phyloP scores from a whole-genome alignment of 208 protist species.

The Crithidia expoeki region DNA sequence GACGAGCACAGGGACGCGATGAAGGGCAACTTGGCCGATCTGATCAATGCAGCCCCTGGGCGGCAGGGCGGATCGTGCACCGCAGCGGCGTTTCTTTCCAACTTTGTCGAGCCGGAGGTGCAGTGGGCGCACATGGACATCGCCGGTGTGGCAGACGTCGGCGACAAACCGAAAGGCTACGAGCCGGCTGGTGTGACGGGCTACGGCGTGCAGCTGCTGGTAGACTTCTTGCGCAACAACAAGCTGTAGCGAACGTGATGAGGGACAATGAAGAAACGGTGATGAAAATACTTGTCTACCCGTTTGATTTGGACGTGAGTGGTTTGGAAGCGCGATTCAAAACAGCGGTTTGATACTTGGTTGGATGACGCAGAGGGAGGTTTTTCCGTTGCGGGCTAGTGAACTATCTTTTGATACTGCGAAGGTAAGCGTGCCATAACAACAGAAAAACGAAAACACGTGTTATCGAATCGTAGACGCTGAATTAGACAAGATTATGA shows the following conservation, averaged over 20 bases:
- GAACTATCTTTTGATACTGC: too few species aligned
- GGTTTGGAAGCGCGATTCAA: too few species aligned
- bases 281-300: too few species aligned
- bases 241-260: slow-evolving; percentile 11
- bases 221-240: slow-evolving; percentile 68
- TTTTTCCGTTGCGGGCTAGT: too few species aligned
- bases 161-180: slow-evolving; percentile 69
- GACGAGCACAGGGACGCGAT: slow-evolving; percentile 76
- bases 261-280: background rate
- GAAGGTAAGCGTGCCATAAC: too few species aligned
- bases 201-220: slow-evolving; percentile 83
- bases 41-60: slow-evolving; percentile 59
- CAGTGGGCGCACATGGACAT: slow-evolving; percentile 88
- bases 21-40: slow-evolving; percentile 73
- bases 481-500: too few species aligned
- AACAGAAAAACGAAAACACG: too few species aligned
- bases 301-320: too few species aligned
- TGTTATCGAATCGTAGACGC: too few species aligned
- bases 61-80: slow-evolving; percentile 80
- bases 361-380: too few species aligned
- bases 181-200: slow-evolving; percentile 76
- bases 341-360: too few species aligned
- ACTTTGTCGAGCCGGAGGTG: slow-evolving; percentile 70
- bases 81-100: slow-evolving; percentile 79
- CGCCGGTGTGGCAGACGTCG: slow-evolving; percentile 66